phyloP scores from a whole-genome alignment of 2,329 filamentous ascomycete genomes.

The Zymoseptoria crescenta region DNA sequence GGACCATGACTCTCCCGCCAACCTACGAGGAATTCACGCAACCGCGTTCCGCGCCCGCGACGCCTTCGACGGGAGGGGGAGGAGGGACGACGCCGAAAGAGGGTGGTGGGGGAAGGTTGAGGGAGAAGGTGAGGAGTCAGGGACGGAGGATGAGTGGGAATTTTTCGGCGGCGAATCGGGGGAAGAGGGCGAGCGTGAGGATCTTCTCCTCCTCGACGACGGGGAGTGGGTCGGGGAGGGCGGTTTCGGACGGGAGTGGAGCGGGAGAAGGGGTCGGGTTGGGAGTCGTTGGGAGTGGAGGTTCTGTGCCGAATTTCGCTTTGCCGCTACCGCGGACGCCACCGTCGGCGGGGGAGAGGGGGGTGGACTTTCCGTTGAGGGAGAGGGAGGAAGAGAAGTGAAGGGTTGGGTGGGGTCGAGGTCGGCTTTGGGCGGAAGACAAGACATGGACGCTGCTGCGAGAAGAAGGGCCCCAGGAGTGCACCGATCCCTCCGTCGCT shows the following conservation, averaged over 20 bases:
- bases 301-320: neutral
- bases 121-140: neutral
- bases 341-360: neutral
- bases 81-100: neutral
- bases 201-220: neutral
- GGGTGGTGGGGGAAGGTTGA: neutral
- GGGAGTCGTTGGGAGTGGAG: neutral
- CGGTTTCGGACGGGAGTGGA: neutral
- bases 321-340: neutral
- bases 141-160: neutral
- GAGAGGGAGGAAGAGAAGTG: neutral
- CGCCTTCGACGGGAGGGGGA: too few species aligned
- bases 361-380: neutral
- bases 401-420: too few species aligned
- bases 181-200: neutral
- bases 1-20: neutral
- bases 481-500: neutral
- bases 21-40: conserved; percentile 24
- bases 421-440: too few species aligned
- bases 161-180: neutral
- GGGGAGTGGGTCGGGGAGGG: neutral
- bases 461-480: neutral
- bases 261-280: neutral
- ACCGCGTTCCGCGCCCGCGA: conserved; percentile 19
- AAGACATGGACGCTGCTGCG: too few species aligned